phyloP scores from a whole-genome alignment of 495 filamentous ascomycete genomes.

The Xylaria intraflava region DNA sequence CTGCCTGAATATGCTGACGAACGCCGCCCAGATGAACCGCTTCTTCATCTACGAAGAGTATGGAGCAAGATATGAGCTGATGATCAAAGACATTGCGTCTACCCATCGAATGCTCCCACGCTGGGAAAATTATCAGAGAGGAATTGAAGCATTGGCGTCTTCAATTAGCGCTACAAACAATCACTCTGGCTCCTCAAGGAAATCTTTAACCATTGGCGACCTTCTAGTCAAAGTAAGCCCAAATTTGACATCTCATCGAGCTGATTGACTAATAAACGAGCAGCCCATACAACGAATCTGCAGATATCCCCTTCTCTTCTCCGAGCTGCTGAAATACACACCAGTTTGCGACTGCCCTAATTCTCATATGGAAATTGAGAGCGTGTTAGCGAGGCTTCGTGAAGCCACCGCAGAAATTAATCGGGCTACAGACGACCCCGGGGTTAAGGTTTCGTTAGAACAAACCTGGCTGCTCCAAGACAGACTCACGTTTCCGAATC shows the following conservation, averaged over 20 bases:
- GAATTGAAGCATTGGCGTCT: conserved; percentile 77
- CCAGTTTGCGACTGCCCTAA: conserved; percentile 76
- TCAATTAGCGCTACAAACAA: conserved; percentile 66
- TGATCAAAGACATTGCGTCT: conserved; percentile 67
- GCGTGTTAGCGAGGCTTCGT: conserved; percentile 63
- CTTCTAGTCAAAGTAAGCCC: conserved; percentile 76
- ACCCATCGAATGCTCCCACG: conserved; percentile 61
- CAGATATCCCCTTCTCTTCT: conserved; percentile 84
- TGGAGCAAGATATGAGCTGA: conserved; percentile 75
- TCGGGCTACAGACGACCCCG: conserved; percentile 58
- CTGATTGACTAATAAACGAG: conserved; percentile 13
- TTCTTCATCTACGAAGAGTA: conserved; percentile 88
- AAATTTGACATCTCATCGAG: not conserved
- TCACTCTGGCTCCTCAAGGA: conserved; percentile 55
- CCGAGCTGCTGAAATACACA: conserved; percentile 73
- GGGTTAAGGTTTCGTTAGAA: conserved; percentile 54
- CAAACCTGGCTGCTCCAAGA: conserved; percentile 76
- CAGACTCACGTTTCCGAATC: conserved; percentile 62
- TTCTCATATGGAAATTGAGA: conserved; percentile 70
- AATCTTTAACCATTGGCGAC: conserved; percentile 73
- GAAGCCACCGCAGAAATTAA: conserved; percentile 71
- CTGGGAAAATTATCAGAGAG: conserved; percentile 79
- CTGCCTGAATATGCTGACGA: conserved; percentile 6
- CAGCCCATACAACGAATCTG: conserved; percentile 92
- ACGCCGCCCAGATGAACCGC: conserved; percentile 55